Conservation (phyloP, 169 alveolate species). For the Plasmodium ovale region DNA sequence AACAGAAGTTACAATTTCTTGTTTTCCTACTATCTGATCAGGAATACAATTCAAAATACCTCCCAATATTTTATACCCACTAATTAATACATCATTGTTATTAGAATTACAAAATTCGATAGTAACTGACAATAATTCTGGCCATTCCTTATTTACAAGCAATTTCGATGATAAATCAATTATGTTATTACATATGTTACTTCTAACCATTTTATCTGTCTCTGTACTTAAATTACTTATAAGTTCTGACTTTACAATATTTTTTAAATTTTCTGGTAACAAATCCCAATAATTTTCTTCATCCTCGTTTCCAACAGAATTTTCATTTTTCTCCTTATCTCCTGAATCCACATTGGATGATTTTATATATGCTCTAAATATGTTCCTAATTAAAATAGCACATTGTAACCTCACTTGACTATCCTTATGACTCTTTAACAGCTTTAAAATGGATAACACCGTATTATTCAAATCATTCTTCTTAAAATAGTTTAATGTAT, state of each 20-base stretch:
- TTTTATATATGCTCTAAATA: slow-evolving; percentile 80
- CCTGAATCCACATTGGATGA: slow-evolving; percentile 77
- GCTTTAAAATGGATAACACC: slow-evolving; percentile 79
- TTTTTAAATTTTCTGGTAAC: slow-evolving; percentile 74
- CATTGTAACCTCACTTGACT: slow-evolving; percentile 84
- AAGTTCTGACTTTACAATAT: slow-evolving; percentile 78
- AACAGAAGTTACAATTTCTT: slow-evolving; percentile 68
- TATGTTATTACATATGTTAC: slow-evolving; percentile 83
- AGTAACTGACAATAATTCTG: slow-evolving; percentile 81
- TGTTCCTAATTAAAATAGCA: slow-evolving; percentile 79
- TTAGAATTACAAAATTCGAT: slow-evolving; percentile 80
- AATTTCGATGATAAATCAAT: slow-evolving; percentile 80
- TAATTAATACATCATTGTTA: slow-evolving; percentile 79
- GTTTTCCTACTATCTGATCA: slow-evolving; percentile 76
- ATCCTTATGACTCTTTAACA: slow-evolving; percentile 80
- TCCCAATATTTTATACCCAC: slow-evolving; percentile 84
- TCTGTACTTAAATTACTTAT: slow-evolving; percentile 79
- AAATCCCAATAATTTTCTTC: slow-evolving; percentile 72
- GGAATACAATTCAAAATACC: slow-evolving; percentile 81
- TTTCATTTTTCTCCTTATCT: slow-evolving; percentile 79
- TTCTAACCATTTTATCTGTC: slow-evolving; percentile 80
- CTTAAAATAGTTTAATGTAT: slow-evolving; percentile 79
- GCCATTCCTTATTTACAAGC: slow-evolving; percentile 83
- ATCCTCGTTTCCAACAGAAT: slow-evolving; percentile 48
- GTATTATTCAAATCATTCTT: slow-evolving; percentile 80